These are phyloP conservation scores for Curvularia verruculosa DNA, from an alignment of 2,329 filamentous ascomycete species.

Conservation along the genomic window DNA sequence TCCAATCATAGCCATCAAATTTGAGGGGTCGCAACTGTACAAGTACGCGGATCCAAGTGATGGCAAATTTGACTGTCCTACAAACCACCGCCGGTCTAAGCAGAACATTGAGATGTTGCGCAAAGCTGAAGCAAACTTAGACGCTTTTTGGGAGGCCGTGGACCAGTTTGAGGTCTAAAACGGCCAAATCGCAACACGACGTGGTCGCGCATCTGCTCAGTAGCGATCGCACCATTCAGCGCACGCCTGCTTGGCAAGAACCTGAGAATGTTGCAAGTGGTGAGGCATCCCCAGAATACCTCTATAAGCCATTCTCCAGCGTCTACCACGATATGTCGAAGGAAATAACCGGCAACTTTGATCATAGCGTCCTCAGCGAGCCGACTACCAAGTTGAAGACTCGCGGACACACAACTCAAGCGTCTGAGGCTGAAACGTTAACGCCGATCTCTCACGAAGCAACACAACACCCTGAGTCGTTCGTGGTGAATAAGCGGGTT, in stretches of 20 bases:
- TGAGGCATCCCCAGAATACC: constrained; percentile 2
- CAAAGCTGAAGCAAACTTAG: constrained; percentile 56
- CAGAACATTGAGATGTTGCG: constrained; percentile 55
- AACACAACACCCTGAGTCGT: constrained; percentile 24
- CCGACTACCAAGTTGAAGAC: constrained; percentile 20
- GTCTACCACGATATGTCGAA: constrained; percentile 14
- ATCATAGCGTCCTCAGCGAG: constrained; percentile 3
- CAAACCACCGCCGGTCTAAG: constrained; percentile 55
- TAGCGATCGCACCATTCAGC: constrained; percentile 48
- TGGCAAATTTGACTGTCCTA: constrained; percentile 56
- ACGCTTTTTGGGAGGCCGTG: constrained; percentile 54
- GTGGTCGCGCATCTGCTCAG: constrained; percentile 29
- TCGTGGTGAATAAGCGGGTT: constrained; percentile 35
- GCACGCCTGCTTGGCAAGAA: constrained; percentile 59
- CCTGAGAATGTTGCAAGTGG: constrained; percentile 14
- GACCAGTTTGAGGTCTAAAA: constrained; percentile 29
- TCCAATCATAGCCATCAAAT: constrained; percentile 6
- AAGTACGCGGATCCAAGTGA: constrained; percentile 40
- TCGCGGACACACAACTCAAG: constrained; percentile 4
- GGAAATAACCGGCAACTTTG: constrained; percentile 14
- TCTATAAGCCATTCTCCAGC: constrained; percentile 16
- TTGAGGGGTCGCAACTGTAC: constrained; percentile 15
- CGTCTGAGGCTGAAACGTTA: background rate
- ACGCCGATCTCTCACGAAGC: constrained; percentile 2
- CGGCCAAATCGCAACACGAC: constrained; percentile 15